These are phyloP conservation scores for Eimeria nieschulzi DNA, from an alignment of 169 alveolate genomes.

Conservation along the genomic window DNA sequence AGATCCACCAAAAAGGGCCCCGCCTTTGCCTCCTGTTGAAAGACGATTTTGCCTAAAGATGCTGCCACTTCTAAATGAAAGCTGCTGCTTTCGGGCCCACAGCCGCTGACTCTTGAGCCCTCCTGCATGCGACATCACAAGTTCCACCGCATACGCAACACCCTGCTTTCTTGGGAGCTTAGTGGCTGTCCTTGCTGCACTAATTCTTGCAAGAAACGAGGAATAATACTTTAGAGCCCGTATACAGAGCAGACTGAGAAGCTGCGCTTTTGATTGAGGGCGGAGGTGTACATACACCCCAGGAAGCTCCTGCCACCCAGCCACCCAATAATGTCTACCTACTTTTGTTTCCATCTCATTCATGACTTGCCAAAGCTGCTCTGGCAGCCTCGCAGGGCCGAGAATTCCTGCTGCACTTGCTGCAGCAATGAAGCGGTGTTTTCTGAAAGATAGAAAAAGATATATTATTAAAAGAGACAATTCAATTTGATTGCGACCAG, in stretches of 20 bases:
- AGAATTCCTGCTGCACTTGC: background rate
- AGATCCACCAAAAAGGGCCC: slow-evolving; percentile 14
- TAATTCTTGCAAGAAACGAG: too few species aligned
- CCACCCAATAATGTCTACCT: background rate
- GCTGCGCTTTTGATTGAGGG: too few species aligned
- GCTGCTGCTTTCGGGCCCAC: slow-evolving; percentile 29
- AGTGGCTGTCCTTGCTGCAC: too few species aligned
- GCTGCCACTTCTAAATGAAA: slow-evolving; percentile 32
- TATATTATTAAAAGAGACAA: too few species aligned
- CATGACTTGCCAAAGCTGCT: background rate
- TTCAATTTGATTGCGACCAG: too few species aligned
- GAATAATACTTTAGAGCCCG: too few species aligned
- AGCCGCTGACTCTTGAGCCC: background rate
- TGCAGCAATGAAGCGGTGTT: background rate
- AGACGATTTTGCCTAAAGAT: background rate
- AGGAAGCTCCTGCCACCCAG: too few species aligned
- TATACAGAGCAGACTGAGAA: too few species aligned
- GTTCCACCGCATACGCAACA: background rate
- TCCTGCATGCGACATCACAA: background rate
- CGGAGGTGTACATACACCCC: too few species aligned
- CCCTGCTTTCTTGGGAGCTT: too few species aligned
- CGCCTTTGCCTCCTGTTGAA: background rate
- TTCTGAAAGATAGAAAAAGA: background rate
- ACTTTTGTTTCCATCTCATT: background rate
- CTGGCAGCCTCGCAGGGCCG: background rate